phyloP scores from a whole-genome alignment of 2,329 filamentous ascomycete species.

The Macroventuria anomochaeta region DNA sequence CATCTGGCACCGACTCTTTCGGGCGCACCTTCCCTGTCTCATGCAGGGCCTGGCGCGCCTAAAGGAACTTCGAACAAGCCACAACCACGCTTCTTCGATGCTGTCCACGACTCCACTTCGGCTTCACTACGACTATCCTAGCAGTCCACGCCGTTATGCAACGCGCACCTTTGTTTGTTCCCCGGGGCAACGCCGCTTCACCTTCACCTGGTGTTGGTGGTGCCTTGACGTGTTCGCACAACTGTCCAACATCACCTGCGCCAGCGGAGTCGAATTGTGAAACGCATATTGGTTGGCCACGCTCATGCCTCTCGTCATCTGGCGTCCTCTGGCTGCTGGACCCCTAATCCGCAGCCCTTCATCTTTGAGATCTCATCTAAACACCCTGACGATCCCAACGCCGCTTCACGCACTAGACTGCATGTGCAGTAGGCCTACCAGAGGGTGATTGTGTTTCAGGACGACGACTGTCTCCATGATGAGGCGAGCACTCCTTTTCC shows the following conservation, averaged over 20 bases:
- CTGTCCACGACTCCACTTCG: constrained; percentile 5
- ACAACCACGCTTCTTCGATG: constrained; percentile 8
- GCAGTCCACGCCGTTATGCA: constrained; percentile 10
- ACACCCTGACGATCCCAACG: constrained; percentile 15
- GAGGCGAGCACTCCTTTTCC: constrained; percentile 11
- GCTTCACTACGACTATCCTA: constrained; percentile 3
- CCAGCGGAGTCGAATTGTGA: neutral
- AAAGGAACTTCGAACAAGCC: constrained; percentile 8
- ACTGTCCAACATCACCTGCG: neutral
- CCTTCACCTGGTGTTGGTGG: neutral
- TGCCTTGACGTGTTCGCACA: neutral
- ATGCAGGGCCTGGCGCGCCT: constrained; percentile 17
- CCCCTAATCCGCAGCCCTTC: neutral
- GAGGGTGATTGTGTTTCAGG: constrained; percentile 12
- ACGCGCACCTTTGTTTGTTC: constrained; percentile 1
- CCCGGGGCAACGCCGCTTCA: constrained; percentile 7
- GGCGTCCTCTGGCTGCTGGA: neutral
- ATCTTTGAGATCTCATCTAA: neutral
- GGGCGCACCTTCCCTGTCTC: constrained; percentile 18
- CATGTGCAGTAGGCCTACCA: constrained; percentile 3
- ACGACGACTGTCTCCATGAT: neutral
- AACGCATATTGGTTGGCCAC: neutral
- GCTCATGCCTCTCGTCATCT: constrained; percentile 6
- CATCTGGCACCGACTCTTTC: constrained; percentile 4
- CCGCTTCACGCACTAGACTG: constrained; percentile 5